phyloP scores from a whole-genome alignment of 768 basidiomycete genomes.

The Trametes punicea region DNA sequence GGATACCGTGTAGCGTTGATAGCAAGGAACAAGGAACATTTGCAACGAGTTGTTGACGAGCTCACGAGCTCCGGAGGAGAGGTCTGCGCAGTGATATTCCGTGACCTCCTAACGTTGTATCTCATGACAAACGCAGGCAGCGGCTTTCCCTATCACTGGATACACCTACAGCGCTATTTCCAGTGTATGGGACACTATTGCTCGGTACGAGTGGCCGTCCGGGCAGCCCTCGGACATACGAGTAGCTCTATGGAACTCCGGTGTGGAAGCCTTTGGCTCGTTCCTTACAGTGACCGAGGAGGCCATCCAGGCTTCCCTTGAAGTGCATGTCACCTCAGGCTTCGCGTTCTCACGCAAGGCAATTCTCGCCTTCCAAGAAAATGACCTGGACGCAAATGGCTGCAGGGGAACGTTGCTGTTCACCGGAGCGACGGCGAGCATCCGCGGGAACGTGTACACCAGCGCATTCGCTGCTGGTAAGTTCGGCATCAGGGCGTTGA shows the following conservation, averaged over 20 bases:
- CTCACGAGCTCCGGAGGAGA: conserved; percentile 34
- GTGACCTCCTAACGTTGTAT: too few relatives aligned
- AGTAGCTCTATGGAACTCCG: conserved; percentile 40
- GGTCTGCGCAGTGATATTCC: conserved; percentile 17
- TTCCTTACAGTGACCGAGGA: conserved; percentile 39
- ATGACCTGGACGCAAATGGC: conserved; percentile 28
- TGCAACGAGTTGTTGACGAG: conserved; percentile 31
- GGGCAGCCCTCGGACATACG: conserved; percentile 30
- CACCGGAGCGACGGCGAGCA: conserved; percentile 41
- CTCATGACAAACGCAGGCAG: conserved; percentile 31
- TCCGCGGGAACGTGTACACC: conserved; percentile 36
- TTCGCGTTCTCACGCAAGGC: conserved; percentile 38
- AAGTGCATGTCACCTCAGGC: conserved; percentile 34
- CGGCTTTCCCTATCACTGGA: conserved; percentile 33
- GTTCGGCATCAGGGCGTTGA: conserved; percentile 35
- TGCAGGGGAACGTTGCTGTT: conserved; percentile 40
- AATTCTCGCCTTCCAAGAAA: conserved; percentile 33
- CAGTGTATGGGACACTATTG: conserved; percentile 32
- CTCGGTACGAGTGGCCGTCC: conserved; percentile 28
- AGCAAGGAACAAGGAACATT: conserved; percentile 30
- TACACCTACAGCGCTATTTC: conserved; percentile 33
- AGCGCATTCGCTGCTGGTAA: conserved; percentile 40
- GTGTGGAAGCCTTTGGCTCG: conserved; percentile 31
- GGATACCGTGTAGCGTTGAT: conserved; percentile 41
- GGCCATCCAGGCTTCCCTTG: conserved; percentile 28